These are phyloP conservation scores for Lasiodiplodia hormozganensis DNA, from an alignment of 2,329 filamentous ascomycete genomes.

Conservation along the genomic window DNA sequence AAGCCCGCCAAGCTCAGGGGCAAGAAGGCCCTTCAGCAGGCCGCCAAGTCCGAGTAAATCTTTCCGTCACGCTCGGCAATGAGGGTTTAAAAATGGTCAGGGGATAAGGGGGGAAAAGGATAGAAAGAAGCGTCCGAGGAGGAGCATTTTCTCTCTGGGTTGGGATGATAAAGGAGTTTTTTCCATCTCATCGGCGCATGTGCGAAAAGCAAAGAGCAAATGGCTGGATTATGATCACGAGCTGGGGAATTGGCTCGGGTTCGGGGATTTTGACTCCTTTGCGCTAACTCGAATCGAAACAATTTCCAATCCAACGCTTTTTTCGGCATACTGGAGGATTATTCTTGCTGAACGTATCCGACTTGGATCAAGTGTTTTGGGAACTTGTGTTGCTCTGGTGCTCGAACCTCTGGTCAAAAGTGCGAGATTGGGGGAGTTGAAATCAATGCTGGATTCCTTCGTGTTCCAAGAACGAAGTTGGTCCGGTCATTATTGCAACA, in stretches of 20 bases:
- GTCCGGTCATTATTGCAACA: neutral
- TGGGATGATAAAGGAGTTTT: slow-evolving; percentile 16
- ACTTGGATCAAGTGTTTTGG: neutral
- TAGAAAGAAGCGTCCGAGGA: slow-evolving; percentile 17
- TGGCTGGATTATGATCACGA: slow-evolving; percentile 26
- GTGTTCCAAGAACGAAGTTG: neutral
- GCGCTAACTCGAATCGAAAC: slow-evolving; percentile 24
- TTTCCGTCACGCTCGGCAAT: neutral
- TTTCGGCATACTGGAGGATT: neutral
- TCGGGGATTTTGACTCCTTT: slow-evolving; percentile 23
- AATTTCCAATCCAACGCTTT: slow-evolving; percentile 24
- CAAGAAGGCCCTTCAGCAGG: slow-evolving; percentile 61
- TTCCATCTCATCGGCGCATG: slow-evolving; percentile 23
- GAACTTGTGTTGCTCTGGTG: neutral
- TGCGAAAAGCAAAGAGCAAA: slow-evolving; percentile 16
- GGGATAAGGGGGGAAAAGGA: slow-evolving; percentile 8
- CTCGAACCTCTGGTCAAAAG: neutral
- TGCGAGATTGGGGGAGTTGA: neutral
- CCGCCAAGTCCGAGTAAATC: slow-evolving; percentile 60
- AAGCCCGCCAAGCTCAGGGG: slow-evolving; percentile 79
- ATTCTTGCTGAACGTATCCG: too few species aligned
- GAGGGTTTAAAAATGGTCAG: slow-evolving; percentile 14
- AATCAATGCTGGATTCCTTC: neutral
- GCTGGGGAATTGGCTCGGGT: slow-evolving; percentile 21
- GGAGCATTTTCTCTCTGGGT: slow-evolving; percentile 19